Base-by-base conservation (phyloP, 441 rosid genomes). In the Erysimum pusillum region DNA sequence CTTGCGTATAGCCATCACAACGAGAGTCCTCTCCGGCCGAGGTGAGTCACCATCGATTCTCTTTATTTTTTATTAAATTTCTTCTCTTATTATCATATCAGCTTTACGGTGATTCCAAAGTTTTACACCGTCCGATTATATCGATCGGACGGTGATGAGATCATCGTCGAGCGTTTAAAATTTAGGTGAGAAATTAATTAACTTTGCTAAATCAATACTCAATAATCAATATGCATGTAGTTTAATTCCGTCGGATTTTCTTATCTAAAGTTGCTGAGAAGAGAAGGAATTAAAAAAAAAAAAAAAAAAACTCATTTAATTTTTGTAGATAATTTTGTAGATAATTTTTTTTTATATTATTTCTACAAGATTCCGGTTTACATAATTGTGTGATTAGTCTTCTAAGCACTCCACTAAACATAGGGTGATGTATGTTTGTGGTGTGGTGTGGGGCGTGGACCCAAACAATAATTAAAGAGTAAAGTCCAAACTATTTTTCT, bases 1-100 rank as follows among this genome's bases (percentile, higher is more conserved):
- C 75, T 94, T 69, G 91, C 91, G 12, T 94, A 82, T 74, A 89
- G 91, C 62, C 98, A 91, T 83, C 89, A 87, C 64, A 81, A 80
- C 77, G 88, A 92, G 87, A 86, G 88, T 63, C 63, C 81, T 75
- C 81, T 89, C 15, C 87, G 74, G 48, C 99, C 97, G 11, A 91
- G 99, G 99, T 94, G 83, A 49, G 76, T 65, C 51, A 18, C 54
- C 77, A 6, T 18, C 34, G 39, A 38, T 60, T 78, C 22, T 42
- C 0, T 0, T 73, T 17, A 0, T 59, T 48, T 45, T 42, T 48
- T 7, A 15, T 3, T n/a, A n/a, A 2, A 17, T 5, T 61, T 52
- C 38, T 34, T 32, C 28, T 25, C 15, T 48, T 32, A 3, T 15
- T 10, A n/a, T n/a, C n/a, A n/a, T 22, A 22, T 63, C 63, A 39